These are phyloP conservation scores for Galium porrigens DNA, from an alignment of 305 asterid species.

Conservation along the genomic window DNA sequence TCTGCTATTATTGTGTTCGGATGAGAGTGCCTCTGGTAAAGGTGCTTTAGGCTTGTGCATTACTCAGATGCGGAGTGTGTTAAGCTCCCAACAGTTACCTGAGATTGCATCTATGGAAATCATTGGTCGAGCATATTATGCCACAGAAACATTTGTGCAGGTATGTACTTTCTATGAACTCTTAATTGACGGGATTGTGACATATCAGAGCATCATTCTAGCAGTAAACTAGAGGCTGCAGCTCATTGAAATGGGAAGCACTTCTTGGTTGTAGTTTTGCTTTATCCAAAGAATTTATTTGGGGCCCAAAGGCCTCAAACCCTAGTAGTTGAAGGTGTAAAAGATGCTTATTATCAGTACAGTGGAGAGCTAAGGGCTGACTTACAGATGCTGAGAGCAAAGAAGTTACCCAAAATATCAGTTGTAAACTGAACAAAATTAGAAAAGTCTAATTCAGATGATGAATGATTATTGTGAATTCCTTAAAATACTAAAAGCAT, in stretches of 20 bases:
- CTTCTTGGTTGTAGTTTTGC: neutral
- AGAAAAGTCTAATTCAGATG: neutral
- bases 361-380: slow-evolving; percentile 2
- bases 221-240: neutral
- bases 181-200: slow-evolving; percentile 13
- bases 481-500: neutral
- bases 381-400: neutral
- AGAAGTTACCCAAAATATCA: neutral
- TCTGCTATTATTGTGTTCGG: slow-evolving; percentile 70
- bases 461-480: neutral
- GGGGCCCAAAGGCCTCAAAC: neutral
- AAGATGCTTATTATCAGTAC: neutral
- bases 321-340: neutral
- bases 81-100: slow-evolving; percentile 72
- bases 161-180: slow-evolving; percentile 28
- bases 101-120: slow-evolving; percentile 86
- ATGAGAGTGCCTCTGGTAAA: slow-evolving; percentile 69
- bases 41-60: slow-evolving; percentile 87
- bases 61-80: slow-evolving; percentile 70
- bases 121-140: slow-evolving; percentile 89
- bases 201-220: slow-evolving; percentile 13
- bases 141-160: slow-evolving; percentile 95
- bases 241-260: neutral
- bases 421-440: neutral
- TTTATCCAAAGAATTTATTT: neutral